Evolutionary conservation across 1,284 basidiomycete genomes (phyloP).

Genomic region (Cutaneotrichosporon mucoides): DNA sequence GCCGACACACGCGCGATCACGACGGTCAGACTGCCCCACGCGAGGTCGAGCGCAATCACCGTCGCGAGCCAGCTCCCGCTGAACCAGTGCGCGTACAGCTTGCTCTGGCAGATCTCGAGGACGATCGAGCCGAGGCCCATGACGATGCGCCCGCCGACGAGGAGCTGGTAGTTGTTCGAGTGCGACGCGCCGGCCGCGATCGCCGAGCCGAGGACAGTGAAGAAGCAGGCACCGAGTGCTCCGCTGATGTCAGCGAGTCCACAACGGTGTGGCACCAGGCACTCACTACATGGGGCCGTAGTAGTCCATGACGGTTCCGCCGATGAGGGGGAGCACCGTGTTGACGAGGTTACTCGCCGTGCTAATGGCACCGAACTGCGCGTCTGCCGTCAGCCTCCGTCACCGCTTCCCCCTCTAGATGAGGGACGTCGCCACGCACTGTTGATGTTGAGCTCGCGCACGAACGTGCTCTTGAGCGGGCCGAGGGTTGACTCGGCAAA

Average conservation of each 20-base stretch:
- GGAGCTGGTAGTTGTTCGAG: slow-evolving; percentile 26
- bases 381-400: slow-evolving; percentile 22
- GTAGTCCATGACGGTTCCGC: slow-evolving; percentile 51
- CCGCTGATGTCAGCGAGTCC: background rate
- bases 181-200: slow-evolving; percentile 27
- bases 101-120: slow-evolving; percentile 30
- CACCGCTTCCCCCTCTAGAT: too few relatives aligned
- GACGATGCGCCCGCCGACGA: slow-evolving; percentile 32
- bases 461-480: slow-evolving; percentile 46
- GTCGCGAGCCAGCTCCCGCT: slow-evolving; percentile 30
- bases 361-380: slow-evolving; percentile 47
- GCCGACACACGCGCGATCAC: slow-evolving; percentile 34
- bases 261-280: slow-evolving; percentile 8
- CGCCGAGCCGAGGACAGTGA: slow-evolving; percentile 34
- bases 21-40: slow-evolving; percentile 33
- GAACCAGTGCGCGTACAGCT: slow-evolving; percentile 46
- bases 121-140: slow-evolving; percentile 36
- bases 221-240: slow-evolving; percentile 8
- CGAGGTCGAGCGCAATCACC: slow-evolving; percentile 36
- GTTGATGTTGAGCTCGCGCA: slow-evolving; percentile 39
- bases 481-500: slow-evolving; percentile 34
- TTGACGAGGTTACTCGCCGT: slow-evolving; percentile 48
- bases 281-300: slow-evolving; percentile 36
- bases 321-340: slow-evolving; percentile 50
- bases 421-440: slow-evolving; percentile 11